Conservation (phyloP, 1,284 basidiomycete genomes). For the Vanrija humicola region DNA sequence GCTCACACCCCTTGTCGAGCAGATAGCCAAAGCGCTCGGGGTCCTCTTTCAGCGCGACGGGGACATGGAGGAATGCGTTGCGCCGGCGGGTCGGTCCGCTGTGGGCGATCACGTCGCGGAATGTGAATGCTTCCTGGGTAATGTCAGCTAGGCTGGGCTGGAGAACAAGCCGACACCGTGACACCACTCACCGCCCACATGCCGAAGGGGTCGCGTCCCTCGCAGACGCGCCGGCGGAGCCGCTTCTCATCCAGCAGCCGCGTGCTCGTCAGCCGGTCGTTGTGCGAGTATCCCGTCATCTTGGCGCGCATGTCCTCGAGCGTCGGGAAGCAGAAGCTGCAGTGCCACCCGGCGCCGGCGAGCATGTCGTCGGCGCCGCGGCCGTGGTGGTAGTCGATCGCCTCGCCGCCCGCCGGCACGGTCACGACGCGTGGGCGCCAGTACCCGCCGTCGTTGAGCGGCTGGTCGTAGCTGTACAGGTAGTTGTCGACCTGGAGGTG, state of each 20-base stretch:
- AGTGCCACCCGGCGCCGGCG: conserved; percentile 59
- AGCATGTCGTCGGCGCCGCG: conserved; percentile 54
- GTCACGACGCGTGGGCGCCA: conserved; percentile 52
- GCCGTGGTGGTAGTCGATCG: conserved; percentile 18
- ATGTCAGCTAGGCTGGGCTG: not conserved
- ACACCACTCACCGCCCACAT: conserved; percentile 32
- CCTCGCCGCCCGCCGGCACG: not conserved
- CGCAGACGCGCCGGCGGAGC: conserved; percentile 22
- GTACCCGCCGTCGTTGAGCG: conserved; percentile 49
- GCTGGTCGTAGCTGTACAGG: conserved; percentile 64
- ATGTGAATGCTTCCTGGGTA: conserved; percentile 27
- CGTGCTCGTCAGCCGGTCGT: conserved; percentile 23
- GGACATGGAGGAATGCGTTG: conserved; percentile 14
- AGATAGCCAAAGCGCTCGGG: conserved; percentile 23
- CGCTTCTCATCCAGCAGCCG: conserved; percentile 8
- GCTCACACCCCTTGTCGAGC: conserved; percentile 22
- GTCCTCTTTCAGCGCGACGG: conserved; percentile 17
- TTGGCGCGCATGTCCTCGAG: conserved; percentile 28
- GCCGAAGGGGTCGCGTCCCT: conserved; percentile 26
- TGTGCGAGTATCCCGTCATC: conserved; percentile 33
- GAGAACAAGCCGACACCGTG: not conserved
- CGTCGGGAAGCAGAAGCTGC: conserved; percentile 33
- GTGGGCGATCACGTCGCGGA: conserved; percentile 21
- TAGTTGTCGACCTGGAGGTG: conserved; percentile 65
- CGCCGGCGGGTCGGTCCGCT: not conserved